A percentile compares a stretch with the other conserved stretches of the same genome.
phyloP scores from a whole-genome alignment of 257 asterid species.

The Galeopsis tetrahit region DNA sequence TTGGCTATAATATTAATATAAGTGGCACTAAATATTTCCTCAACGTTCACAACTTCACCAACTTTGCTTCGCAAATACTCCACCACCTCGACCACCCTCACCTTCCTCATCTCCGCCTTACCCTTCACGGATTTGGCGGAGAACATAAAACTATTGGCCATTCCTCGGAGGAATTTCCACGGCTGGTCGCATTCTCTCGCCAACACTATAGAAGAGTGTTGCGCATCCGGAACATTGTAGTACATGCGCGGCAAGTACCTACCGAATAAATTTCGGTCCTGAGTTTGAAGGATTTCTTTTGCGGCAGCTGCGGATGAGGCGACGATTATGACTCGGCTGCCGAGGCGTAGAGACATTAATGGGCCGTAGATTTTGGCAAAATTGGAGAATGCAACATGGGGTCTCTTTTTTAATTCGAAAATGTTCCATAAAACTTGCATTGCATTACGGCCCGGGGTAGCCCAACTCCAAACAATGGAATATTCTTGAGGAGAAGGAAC shows the following conservation, averaged over 20 bases:
- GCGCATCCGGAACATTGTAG: neutral
- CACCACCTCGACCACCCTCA: constrained; percentile 11
- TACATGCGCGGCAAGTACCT: constrained; percentile 1
- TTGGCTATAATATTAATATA: no score
- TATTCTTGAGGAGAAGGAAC: neutral
- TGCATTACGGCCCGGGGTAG: constrained; percentile 25
- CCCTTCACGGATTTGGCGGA: neutral
- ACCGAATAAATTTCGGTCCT: constrained; percentile 3
- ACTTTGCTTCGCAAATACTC: neutral
- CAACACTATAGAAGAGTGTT: neutral
- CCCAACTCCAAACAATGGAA: no score
- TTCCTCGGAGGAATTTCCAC: constrained; percentile 10
- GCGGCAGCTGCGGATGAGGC: constrained; percentile 17
- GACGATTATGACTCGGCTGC: constrained; percentile 8
- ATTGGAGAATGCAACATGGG: neutral
- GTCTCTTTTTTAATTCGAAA: constrained; percentile 5
- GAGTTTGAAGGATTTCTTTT: neutral
- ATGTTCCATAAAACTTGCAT: constrained; percentile 12
- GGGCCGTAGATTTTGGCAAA: constrained; percentile 27
- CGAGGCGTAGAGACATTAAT: constrained; percentile 20
- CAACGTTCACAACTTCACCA: neutral
- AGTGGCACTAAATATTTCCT: neutral
- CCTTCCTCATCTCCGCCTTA: neutral
- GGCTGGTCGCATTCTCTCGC: constrained; percentile 12
- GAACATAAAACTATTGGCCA: neutral